These are phyloP conservation scores for Salix exigua DNA, from an alignment of 345 rosid genomes.

Conservation along the genomic window DNA sequence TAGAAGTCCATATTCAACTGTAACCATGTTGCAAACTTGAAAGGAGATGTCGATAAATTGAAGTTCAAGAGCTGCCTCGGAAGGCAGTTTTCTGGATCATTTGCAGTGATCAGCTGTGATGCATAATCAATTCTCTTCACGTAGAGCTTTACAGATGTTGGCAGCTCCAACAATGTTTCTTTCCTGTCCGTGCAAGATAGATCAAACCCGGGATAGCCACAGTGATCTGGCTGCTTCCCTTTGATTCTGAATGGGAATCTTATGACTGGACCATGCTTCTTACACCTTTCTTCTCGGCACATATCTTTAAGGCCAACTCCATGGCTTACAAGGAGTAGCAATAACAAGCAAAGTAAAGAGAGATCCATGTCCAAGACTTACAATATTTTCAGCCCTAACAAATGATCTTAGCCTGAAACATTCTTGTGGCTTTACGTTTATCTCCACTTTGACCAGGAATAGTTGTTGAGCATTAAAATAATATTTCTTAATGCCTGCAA, in stretches of 20 bases:
- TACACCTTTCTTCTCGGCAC: constrained; percentile 4
- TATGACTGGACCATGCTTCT: neutral
- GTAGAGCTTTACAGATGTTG: constrained; percentile 8
- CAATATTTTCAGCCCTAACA: too few species aligned
- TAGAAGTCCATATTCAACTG: neutral
- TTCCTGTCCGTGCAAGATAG: constrained; percentile 11
- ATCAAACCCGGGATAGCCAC: neutral
- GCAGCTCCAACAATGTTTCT: constrained; percentile 13
- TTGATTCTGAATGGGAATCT: constrained; percentile 15
- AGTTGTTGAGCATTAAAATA: too few species aligned
- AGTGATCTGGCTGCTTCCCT: neutral
- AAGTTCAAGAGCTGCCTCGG: too few species aligned
- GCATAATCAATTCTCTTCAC: too few species aligned
- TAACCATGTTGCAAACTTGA: neutral
- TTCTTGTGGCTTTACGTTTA: too few species aligned
- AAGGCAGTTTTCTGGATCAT: neutral
- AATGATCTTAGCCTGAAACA: too few species aligned
- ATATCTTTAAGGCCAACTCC: neutral
- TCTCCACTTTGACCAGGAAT: too few species aligned
- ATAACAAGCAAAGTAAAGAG: neutral
- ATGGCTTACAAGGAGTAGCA: neutral
- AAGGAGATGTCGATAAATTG: too few species aligned
- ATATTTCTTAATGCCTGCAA: too few species aligned
- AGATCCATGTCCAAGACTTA: too few species aligned
- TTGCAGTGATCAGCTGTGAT: too few species aligned